Percentiles rank a stretch among this genome's conserved stretches.
Conservation (phyloP, 129 eudicot species). For the Deinandra increscens region DNA sequence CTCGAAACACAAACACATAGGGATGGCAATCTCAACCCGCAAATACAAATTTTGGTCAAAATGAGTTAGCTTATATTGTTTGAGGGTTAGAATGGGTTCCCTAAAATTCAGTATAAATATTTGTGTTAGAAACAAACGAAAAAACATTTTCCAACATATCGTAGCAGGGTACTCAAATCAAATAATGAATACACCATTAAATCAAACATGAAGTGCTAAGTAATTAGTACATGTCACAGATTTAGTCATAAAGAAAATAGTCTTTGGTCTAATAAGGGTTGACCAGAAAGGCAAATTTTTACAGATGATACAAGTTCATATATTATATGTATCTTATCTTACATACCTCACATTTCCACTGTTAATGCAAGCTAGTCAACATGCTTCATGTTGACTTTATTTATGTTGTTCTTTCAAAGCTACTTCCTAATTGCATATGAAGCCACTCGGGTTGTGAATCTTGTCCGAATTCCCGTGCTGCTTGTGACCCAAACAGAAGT, state of each 20-base stretch:
- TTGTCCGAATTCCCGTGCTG: conserved; percentile 61
- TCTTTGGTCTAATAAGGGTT: conserved; percentile 18
- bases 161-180: too few species aligned
- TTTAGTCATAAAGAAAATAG: conserved; percentile 17
- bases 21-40: too few species aligned
- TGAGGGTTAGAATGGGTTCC: too few species aligned
- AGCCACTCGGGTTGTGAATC: conserved; percentile 80
- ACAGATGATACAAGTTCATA: conserved; percentile 19
- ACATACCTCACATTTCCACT: conserved; percentile 21
- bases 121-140: too few species aligned
- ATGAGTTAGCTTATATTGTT: too few species aligned
- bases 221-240: conserved; percentile 3
- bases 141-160: too few species aligned
- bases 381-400: conserved; percentile 34
- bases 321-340: conserved; percentile 17
- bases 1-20: too few species aligned
- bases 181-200: not conserved
- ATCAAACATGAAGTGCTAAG: not conserved
- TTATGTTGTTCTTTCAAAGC: conserved; percentile 65
- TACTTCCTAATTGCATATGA: conserved; percentile 82
- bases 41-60: too few species aligned
- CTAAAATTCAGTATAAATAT: too few species aligned
- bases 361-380: conserved; percentile 18
- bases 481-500: conserved; percentile 61
- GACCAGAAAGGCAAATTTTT: conserved; percentile 22